phyloP scores from a whole-genome alignment of 345 rosid species.

The Eucalyptus cloeziana region DNA sequence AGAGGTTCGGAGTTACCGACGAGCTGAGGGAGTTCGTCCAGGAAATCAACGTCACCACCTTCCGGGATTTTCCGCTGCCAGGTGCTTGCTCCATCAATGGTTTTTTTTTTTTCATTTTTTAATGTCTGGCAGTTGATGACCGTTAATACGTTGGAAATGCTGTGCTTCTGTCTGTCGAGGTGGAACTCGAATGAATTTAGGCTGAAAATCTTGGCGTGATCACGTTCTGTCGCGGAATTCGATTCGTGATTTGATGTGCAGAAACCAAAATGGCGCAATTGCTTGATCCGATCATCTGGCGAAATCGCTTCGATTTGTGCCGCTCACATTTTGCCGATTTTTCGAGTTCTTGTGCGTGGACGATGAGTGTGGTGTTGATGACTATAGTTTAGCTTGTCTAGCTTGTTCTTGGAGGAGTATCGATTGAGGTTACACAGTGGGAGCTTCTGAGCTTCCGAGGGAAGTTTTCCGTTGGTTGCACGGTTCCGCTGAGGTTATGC shows the following conservation, averaged over 20 bases:
- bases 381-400: neutral
- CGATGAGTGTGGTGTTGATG: neutral
- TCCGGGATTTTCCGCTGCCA: slow-evolving; percentile 41
- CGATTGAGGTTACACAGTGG: neutral
- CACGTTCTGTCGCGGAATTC: neutral
- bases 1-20: slow-evolving; percentile 35
- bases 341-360: neutral
- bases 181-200: neutral
- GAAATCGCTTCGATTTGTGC: neutral
- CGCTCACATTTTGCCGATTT: neutral
- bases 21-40: slow-evolving; percentile 48
- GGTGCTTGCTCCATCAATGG: slow-evolving; percentile 8
- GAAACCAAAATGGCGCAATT: neutral
- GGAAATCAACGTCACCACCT: slow-evolving; percentile 35
- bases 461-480: neutral
- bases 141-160: neutral
- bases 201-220: neutral
- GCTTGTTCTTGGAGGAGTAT: neutral
- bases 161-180: neutral
- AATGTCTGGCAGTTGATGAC: neutral
- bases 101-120: neutral
- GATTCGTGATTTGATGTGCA: neutral
- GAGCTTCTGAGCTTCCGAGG: neutral
- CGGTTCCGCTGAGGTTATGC: neutral
- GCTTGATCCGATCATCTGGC: neutral